Evolutionary conservation across 2,329 filamentous ascomycete genomes (phyloP).

Genomic region (Reticulascus tulasneorum): DNA sequence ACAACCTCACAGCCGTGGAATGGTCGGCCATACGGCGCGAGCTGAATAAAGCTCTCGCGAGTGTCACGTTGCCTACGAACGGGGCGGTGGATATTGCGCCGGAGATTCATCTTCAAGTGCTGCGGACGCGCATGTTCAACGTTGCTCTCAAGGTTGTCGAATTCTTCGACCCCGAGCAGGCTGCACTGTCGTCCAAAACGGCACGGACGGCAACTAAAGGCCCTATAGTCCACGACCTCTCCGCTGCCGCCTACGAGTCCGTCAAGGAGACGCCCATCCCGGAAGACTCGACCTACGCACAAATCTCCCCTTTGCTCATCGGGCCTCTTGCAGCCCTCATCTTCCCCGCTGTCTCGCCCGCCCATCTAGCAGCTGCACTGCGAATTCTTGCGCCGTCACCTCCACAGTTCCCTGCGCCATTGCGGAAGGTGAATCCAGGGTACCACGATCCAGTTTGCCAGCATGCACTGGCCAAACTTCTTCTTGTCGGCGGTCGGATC

Average conservation of each 20-base stretch:
- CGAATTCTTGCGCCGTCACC: conserved; percentile 70
- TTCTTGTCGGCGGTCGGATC: conserved; percentile 80
- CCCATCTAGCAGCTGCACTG: conserved; percentile 77
- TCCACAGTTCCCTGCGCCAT: conserved; percentile 73
- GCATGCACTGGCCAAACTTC: conserved; percentile 77
- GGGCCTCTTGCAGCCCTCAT: conserved; percentile 78
- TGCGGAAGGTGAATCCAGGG: conserved; percentile 68
- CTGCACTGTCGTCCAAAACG: conserved; percentile 22
- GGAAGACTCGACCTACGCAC: conserved; percentile 40
- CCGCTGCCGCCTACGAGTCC: conserved; percentile 46
- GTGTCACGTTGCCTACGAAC: conserved; percentile 34
- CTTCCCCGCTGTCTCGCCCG: conserved; percentile 78
- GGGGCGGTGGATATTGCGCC: conserved; percentile 48
- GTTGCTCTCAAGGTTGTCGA: conserved; percentile 82
- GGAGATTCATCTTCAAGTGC: conserved; percentile 71
- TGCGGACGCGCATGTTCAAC: conserved; percentile 86
- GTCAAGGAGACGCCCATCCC: conserved; percentile 34
- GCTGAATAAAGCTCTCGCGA: conserved; percentile 37
- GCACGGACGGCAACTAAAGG: conserved; percentile 24
- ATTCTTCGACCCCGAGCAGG: conserved; percentile 59
- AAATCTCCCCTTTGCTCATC: conserved; percentile 71
- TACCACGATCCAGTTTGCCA: conserved; percentile 81
- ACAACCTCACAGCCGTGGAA: conserved; percentile 67
- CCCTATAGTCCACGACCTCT: conserved; percentile 48
- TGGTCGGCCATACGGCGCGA: conserved; percentile 42